Conservation (phyloP, 1,284 basidiomycete species). For the Moesziomyces sp. region DNA sequence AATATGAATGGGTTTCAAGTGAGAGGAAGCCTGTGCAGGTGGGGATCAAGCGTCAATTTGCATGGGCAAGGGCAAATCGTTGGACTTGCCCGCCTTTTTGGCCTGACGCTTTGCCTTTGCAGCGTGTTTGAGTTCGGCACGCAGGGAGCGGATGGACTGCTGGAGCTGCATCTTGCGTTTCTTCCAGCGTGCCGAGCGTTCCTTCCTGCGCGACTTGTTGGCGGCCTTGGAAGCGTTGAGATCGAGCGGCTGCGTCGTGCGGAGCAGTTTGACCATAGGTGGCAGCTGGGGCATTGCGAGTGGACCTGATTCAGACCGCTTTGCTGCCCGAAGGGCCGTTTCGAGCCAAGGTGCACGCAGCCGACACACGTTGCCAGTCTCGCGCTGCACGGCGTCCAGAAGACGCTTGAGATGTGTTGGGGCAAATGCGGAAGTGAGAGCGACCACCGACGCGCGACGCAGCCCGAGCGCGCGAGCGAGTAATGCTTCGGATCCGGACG, state of each 20-base stretch:
- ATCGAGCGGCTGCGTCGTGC: conserved; percentile 36
- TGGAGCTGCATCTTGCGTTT: conserved; percentile 17
- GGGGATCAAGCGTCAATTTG: neutral
- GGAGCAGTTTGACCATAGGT: conserved; percentile 32
- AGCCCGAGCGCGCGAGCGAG: conserved; percentile 31
- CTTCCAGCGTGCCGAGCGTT: conserved; percentile 27
- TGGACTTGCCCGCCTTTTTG: neutral
- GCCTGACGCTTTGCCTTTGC: neutral
- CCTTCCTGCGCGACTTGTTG: conserved; percentile 27
- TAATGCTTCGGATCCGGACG: conserved; percentile 21
- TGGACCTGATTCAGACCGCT: neutral
- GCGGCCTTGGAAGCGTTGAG: conserved; percentile 33
- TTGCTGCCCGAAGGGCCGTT: conserved; percentile 22
- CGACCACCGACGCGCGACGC: conserved; percentile 19
- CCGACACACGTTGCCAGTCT: conserved; percentile 16
- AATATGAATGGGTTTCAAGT: too few relatives aligned
- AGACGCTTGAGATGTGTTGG: conserved; percentile 1
- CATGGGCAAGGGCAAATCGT: neutral
- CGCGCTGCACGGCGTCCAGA: conserved; percentile 9
- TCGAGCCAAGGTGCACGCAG: conserved; percentile 36
- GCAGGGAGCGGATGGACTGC: conserved; percentile 12
- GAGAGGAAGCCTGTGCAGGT: too few relatives aligned
- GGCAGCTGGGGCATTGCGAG: conserved; percentile 10
- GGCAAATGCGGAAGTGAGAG: conserved; percentile 24
- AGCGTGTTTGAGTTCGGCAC: conserved; percentile 10